A percentile compares a stretch with the other conserved stretches of the same genome.
Evolutionary conservation across 2,329 filamentous ascomycete genomes (phyloP).

Genomic region (Huntiella moniliformis): DNA sequence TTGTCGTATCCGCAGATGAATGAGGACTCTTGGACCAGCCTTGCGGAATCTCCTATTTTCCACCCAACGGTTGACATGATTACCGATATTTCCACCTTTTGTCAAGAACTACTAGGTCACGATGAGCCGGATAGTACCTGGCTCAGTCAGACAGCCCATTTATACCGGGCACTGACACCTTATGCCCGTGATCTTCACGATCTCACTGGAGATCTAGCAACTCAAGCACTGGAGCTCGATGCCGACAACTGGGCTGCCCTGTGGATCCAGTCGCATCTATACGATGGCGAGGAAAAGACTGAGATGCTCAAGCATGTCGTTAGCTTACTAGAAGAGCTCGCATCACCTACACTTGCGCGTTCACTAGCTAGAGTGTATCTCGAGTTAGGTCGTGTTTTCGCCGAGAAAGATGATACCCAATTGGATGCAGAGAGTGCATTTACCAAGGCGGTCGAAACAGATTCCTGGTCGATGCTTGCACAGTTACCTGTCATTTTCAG

Average conservation of each 20-base stretch:
- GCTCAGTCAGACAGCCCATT: slow-evolving; percentile 4
- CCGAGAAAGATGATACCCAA: no score
- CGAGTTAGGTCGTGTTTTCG: no score
- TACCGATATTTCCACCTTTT: neutral
- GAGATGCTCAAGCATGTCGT: neutral
- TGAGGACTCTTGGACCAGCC: neutral
- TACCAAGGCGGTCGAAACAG: no score
- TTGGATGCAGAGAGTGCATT: no score
- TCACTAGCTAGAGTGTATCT: no score
- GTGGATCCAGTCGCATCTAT: neutral
- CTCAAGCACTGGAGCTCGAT: slow-evolving; percentile 1
- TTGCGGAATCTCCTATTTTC: neutral
- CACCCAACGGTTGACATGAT: neutral
- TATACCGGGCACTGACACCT: neutral
- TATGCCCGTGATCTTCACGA: neutral
- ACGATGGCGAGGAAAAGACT: neutral
- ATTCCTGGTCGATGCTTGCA: no score
- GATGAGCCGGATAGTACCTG: neutral
- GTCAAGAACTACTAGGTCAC: neutral
- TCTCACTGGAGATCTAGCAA: neutral
- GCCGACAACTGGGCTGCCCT: neutral
- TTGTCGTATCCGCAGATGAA: neutral
- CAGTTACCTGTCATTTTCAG: no score
- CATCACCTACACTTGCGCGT: no score
- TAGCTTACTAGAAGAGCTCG: neutral